Conservation (phyloP, 2,329 filamentous ascomycete genomes). For the Albophoma yamanashiensis region DNA sequence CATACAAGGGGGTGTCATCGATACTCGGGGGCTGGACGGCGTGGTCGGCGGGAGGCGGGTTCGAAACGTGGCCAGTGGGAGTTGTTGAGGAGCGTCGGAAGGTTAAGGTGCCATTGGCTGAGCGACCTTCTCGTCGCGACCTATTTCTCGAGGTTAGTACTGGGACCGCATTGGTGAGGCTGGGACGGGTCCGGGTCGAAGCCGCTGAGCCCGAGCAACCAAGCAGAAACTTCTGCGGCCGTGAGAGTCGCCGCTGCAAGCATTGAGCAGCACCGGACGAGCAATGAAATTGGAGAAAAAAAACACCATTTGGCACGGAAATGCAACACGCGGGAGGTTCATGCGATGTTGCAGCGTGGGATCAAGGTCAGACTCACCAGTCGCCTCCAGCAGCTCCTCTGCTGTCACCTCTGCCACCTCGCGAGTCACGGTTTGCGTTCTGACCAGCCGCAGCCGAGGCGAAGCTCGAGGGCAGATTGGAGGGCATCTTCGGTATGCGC, state of each 20-base stretch:
- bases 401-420: conserved; percentile 46
- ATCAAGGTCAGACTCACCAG: conserved; percentile 45
- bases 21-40: conserved; percentile 26
- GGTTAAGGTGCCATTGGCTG: conserved; percentile 52
- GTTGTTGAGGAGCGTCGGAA: conserved; percentile 54
- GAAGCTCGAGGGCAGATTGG: conserved; percentile 73
- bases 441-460: conserved; percentile 74
- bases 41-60: conserved; percentile 23
- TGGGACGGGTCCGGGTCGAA: neutral
- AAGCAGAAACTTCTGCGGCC: neutral
- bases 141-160: conserved; percentile 20
- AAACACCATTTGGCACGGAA: neutral
- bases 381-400: conserved; percentile 52
- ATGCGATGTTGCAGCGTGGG: neutral
- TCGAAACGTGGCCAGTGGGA: conserved; percentile 32
- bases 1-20: conserved; percentile 19
- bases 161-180: neutral
- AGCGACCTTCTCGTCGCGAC: conserved; percentile 47
- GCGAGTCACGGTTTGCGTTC: conserved; percentile 49
- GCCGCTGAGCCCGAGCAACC: neutral
- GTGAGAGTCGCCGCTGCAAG: neutral
- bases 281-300: neutral
- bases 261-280: conserved; percentile 4
- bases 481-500: conserved; percentile 43
- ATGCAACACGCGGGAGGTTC: neutral